phyloP scores from a whole-genome alignment of 768 basidiomycete genomes.

The Tulasnella calospora region DNA sequence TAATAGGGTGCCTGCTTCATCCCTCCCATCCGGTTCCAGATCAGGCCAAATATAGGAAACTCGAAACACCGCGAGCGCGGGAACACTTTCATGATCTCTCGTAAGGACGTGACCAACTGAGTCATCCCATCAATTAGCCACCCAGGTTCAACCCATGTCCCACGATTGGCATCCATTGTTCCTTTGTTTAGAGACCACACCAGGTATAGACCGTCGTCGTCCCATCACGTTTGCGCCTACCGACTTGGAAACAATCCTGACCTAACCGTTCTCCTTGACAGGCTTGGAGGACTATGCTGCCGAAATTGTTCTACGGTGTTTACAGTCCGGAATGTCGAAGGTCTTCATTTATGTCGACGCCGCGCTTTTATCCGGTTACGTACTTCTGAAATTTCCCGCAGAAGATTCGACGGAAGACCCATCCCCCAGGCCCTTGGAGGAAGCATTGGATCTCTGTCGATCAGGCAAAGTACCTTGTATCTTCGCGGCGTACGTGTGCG shows the following conservation, averaged over 20 bases:
- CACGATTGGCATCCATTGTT: not conserved
- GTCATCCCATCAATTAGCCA: not conserved
- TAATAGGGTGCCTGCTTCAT: not conserved
- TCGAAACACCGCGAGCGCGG: not conserved
- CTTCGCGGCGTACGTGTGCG: slow-evolving; percentile 9
- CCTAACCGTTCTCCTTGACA: not conserved
- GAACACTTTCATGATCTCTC: not conserved
- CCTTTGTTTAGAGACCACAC: not conserved
- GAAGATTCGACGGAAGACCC: not conserved
- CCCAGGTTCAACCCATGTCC: not conserved
- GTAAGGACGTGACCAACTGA: not conserved
- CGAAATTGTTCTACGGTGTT: slow-evolving; percentile 9
- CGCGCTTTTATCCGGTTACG: slow-evolving; percentile 9
- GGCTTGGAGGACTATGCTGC: slow-evolving; percentile 24
- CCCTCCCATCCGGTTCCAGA: not conserved
- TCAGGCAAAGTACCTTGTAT: slow-evolving; percentile 1
- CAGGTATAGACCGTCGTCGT: not conserved
- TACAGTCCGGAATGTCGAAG: not conserved
- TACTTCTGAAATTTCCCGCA: slow-evolving; percentile 7
- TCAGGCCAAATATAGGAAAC: not conserved
- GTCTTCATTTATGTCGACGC: not conserved
- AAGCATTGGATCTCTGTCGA: not conserved
- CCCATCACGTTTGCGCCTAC: not conserved
- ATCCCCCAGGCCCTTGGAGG: slow-evolving; percentile 5
- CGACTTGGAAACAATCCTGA: not conserved